Evolutionary conservation across 768 basidiomycete genomes (phyloP).

Genomic region (Amanita subjunquillea): DNA sequence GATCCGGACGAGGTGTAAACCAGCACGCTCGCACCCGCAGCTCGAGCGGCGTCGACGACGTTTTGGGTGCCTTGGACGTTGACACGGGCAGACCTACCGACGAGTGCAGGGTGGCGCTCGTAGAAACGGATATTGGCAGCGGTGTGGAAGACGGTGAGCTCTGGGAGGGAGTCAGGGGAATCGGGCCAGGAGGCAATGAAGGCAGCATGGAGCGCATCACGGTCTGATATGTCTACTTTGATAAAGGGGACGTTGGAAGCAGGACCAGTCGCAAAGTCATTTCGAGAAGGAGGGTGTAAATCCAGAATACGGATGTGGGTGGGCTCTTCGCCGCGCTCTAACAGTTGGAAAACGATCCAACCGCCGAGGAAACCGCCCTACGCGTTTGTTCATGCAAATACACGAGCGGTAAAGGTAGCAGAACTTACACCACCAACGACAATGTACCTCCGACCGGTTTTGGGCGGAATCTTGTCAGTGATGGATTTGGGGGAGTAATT

Average conservation of each 20-base stretch:
- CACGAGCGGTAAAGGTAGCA: background rate
- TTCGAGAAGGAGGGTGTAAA: slow-evolving; percentile 47
- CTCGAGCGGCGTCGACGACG: slow-evolving; percentile 47
- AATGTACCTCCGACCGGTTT: slow-evolving; percentile 67
- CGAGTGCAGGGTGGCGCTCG: slow-evolving; percentile 43
- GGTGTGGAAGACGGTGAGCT: slow-evolving; percentile 65
- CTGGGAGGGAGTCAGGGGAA: slow-evolving; percentile 16
- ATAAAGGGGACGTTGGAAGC: slow-evolving; percentile 45
- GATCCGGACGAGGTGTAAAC: slow-evolving; percentile 72
- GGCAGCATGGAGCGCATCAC: slow-evolving; percentile 41
- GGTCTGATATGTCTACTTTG: slow-evolving; percentile 48
- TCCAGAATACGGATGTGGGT: slow-evolving; percentile 57
- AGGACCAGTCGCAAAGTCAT: slow-evolving; percentile 44
- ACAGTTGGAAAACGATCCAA: slow-evolving; percentile 62
- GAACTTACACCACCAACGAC: slow-evolving; percentile 61
- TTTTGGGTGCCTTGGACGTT: slow-evolving; percentile 64
- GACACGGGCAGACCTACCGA: slow-evolving; percentile 46
- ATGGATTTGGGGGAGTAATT: slow-evolving; percentile 22
- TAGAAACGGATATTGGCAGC: slow-evolving; percentile 75
- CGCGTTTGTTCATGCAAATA: background rate
- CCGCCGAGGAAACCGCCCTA: slow-evolving; percentile 71
- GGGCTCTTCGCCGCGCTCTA: slow-evolving; percentile 65
- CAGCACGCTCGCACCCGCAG: slow-evolving; percentile 43
- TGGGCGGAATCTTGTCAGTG: slow-evolving; percentile 44
- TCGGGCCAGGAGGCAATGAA: slow-evolving; percentile 57